Evolutionary conservation across 306 rosid species (phyloP).

Genomic region (Quillaja saponaria): DNA sequence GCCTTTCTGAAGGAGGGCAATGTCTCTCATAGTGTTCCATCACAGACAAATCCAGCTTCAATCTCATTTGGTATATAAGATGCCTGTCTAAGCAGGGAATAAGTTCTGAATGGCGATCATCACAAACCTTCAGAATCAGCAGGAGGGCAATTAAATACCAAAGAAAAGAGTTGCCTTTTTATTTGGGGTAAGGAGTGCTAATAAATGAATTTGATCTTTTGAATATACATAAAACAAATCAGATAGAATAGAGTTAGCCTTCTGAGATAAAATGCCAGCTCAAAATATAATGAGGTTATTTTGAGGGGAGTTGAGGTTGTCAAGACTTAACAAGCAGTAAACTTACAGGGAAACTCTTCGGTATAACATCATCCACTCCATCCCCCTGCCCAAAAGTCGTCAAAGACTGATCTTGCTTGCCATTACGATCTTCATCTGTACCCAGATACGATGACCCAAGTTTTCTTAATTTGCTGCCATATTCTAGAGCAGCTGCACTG

Average conservation of each 20-base stretch:
- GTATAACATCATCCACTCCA: slow-evolving; percentile 44
- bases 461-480: slow-evolving; percentile 72
- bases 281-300: slow-evolving; percentile 18
- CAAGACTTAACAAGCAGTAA: background rate
- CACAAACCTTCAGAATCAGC: slow-evolving; percentile 72
- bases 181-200: background rate
- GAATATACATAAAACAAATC: slow-evolving; percentile 1
- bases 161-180: background rate
- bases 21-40: slow-evolving; percentile 98
- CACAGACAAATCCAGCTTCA: slow-evolving; percentile 83
- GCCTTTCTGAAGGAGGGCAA: slow-evolving; percentile 85
- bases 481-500: slow-evolving; percentile 73
- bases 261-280: background rate
- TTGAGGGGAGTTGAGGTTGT: no score
- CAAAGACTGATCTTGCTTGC: slow-evolving; percentile 70
- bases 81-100: slow-evolving; percentile 96
- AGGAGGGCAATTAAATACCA: slow-evolving; percentile 24
- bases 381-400: slow-evolving; percentile 56
- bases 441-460: slow-evolving; percentile 83
- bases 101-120: slow-evolving; percentile 80
- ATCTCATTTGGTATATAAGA: slow-evolving; percentile 85
- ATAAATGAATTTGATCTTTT: background rate
- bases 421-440: slow-evolving; percentile 62
- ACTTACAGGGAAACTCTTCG: slow-evolving; percentile 89
- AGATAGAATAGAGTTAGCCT: background rate